Evolutionary conservation across 768 basidiomycete species (phyloP), one percentile per base, ranked within the genome.

Genomic region (Boletus barrowsii): DNA sequence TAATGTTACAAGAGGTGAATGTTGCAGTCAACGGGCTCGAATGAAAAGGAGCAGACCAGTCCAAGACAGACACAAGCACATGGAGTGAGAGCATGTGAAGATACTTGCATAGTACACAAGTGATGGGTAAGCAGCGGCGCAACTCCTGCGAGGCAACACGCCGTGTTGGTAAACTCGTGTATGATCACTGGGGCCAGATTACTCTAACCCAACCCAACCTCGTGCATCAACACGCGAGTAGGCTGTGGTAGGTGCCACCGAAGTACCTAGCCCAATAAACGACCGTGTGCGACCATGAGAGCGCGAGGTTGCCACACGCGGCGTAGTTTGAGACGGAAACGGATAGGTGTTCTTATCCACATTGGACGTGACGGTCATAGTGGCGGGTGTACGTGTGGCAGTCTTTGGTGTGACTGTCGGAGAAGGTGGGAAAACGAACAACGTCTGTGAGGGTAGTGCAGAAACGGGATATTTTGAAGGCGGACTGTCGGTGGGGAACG

Each of bases 391-490:
- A 37, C 72, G 70, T 49, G 79, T 80, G 42, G 83, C 76, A 62
- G 76, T 77, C 65, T 62, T 29, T 30, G 59, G 57, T 75, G 62
- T 44, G 77, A 83, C 45, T 8, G 68, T 78, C 70, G 82, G 89
- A 5, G 90, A 92, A 32, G 90, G 89, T 2, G 90, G 90, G 65
- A 93, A 93, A 36, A 93, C 85, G 61, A 93, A 92, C 43, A 93
- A 76, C 0, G 90, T 93, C 66, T 93, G 91, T 2, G 90, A 89
- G 32, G 88, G 87, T 33, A 85, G 80, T 50, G 63, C 65, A 24
- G 70, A 59, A 30, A 65, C 58, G n/a, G 62, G 54, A 50, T 64
- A 64, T 49, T 66, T 68, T 20, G 50, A 54, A 54, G 55, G 50
- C 43, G 51, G 53, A 20, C 49, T 47, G 57, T 71, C 57, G 29